Base-by-base conservation (phyloP, 2,329 filamentous ascomycete species). In the Pyricularia grisea region DNA sequence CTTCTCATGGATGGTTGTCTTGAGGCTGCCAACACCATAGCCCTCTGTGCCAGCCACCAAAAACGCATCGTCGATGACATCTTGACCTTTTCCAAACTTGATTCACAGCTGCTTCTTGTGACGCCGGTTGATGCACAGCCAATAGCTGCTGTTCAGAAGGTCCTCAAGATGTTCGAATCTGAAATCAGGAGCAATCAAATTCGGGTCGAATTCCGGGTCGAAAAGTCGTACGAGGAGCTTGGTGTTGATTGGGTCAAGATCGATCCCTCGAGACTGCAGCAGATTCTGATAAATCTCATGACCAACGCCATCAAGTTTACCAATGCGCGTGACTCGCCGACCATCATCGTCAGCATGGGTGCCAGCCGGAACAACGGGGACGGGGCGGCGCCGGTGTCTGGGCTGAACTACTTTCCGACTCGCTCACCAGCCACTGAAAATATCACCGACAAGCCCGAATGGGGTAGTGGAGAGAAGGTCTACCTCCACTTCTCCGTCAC, bases 301-400 rank as follows among this genome's bases (percentile, higher is more conserved):
- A 92, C 91, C 9, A 94, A 94, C 74, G 90, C 91, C 0, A 89
- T 94, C 77, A 94, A 94, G 74, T 94, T 94, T 74, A 94, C 92
- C 3, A 75, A 72, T 0, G 27, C 60, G 60, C 88, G 88, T 55
- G 83, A 83, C 0, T 86, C 89, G 23, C 82, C 83, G n/a, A 85
- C 81, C 14, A 84, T 88, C 10, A 85, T 86, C 63, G 83, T 88
- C 55, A 79, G 78, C 1, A 80, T 87, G 2, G 78, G 76, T 42
- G 76, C 88, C 65, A 82, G 82, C 65, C 83, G 81, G 10, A 82
- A 78, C 28, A 76, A 73, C 50, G 73, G 75, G 25, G 76, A 76
- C 23, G 83, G 82, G 0, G 77, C 77, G 27, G 79, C 76, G 68
- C 77, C 75, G 67, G 79, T 73, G 42, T 82, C 82, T 42, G 77